Base-by-base conservation (phyloP, 352 stramenopile species). In the Globisporangium emineosum region DNA sequence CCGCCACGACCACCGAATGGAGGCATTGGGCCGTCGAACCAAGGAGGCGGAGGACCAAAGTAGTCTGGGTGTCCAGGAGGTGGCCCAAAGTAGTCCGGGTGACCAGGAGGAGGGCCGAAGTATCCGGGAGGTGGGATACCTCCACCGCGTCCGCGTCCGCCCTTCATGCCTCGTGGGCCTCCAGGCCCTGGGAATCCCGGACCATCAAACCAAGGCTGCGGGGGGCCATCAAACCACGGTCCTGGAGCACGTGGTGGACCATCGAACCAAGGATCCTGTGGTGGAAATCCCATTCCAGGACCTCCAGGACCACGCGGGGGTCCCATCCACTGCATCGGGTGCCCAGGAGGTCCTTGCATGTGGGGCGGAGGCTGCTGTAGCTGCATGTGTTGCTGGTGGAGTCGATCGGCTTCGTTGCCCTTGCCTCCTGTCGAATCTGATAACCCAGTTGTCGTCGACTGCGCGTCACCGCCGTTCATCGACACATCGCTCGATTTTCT, bases 171-270 rank as follows among this genome's bases (percentile, higher is more conserved):
- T 25, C 74, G 62, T 29, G 63, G 72, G 55, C 73, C 65, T 43
- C 64, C 70, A 64, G 67, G 74, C 37, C 80, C 79, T 37, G 83
- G 83, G 35, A 88, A 90, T 21, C 45, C 45, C 32, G 83, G 82
- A 37, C 84, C 84, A 51, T 92, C 84, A 60, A 93, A 95, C 86
- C 86, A 95, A 25, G 86, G 86, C 1, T 72, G 77, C 42, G 73
- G 83, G 2, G 76, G 81, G 1, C 81, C 84, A 54, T 94, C 81
- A 66, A 90, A 94, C 83, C 83, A 92, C 23, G 78, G 77, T 19
- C 83, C 82, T 56, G 79, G 85, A 35, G 81, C 81, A 15, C 76
- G 80, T 60, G 77, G 62, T 19, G 62, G 79, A 12, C 82, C 86
- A 72, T 92, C 79, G 54, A 89, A 91, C 79, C 86, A 91, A 2